Evolutionary conservation across 176 grass and related monocot genomes (phyloP).

Genomic region (Elaeis guineensis): DNA sequence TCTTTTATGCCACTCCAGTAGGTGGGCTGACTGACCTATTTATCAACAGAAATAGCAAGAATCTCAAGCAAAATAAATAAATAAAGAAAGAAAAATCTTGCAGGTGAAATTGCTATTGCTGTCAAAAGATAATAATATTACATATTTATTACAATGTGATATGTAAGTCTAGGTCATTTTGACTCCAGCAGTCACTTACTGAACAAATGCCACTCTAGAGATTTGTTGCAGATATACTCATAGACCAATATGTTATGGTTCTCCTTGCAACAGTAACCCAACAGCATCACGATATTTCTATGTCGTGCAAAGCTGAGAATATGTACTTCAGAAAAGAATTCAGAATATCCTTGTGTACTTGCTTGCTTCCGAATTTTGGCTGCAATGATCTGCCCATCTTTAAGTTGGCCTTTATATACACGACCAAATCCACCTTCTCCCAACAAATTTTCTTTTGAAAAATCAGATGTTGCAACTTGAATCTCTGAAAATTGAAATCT

Average conservation of each 20-base stretch:
- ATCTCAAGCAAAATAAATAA: not conserved
- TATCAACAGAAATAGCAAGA: not conserved
- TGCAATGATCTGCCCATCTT: slow-evolving; percentile 62
- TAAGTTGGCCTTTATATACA: slow-evolving; percentile 67
- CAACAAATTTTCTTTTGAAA: slow-evolving; percentile 46
- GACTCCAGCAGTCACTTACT: slow-evolving; percentile 26
- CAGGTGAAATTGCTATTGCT: not conserved
- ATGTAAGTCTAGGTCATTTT: slow-evolving; percentile 6
- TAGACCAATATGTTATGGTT: slow-evolving; percentile 67
- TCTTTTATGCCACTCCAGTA: slow-evolving; percentile 70
- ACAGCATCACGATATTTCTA: slow-evolving; percentile 63
- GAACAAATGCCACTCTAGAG: slow-evolving; percentile 68
- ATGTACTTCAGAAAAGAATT: slow-evolving; percentile 75
- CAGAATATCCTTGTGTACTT: slow-evolving; percentile 56
- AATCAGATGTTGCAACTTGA: slow-evolving; percentile 51
- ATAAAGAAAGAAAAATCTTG: not conserved
- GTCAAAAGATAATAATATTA: not conserved
- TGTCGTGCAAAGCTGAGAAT: slow-evolving; percentile 73
- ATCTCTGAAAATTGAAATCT: slow-evolving; percentile 59
- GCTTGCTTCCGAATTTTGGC: slow-evolving; percentile 60
- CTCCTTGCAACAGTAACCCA: slow-evolving; percentile 79
- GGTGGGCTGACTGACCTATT: slow-evolving; percentile 35
- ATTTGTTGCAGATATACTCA: slow-evolving; percentile 76
- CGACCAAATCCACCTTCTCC: slow-evolving; percentile 62
- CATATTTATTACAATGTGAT: not conserved